Evolutionary conservation across 1,284 basidiomycete genomes (phyloP), one percentile per base, ranked within the genome.

Genomic region (Fomitopsis betulina): DNA sequence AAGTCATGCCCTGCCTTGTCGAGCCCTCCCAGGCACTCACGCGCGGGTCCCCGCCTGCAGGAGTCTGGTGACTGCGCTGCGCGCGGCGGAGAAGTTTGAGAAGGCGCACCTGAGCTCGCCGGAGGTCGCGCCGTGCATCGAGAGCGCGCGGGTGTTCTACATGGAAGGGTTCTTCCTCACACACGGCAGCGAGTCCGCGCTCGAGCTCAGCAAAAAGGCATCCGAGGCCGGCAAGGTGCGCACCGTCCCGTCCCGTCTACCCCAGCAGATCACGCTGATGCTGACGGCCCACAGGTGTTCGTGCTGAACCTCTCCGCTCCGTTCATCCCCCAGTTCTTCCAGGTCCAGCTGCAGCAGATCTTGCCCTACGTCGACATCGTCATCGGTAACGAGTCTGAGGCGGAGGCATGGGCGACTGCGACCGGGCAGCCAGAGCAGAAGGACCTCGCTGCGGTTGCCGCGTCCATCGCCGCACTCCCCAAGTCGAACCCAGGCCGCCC

Each of bases 91-190:
- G 76, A 89, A 87, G 74, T 98, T 98, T 75, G 84, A 88, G 50
- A 79, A 84, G 62, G 79, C 84, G 17, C 94, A 98, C 76, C 82
- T 98, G 55, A 79, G 82, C 30, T 89, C 91, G n/a, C 79, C 87
- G 30, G 78, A 82, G 62, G 87, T 98, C 61, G 86, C 93, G 52
- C 80, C 87, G 51, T 79, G 94, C 62, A 81, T 98, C 68, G 82
- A 91, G 32, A 82, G 77, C 55, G 96, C 96, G 58, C 89, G 92
- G 71, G 84, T 87, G 72, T 97, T 87, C 79, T 99, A 99, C 80
- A 86, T 98, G 61, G 97, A 95, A 68, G 96, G 97, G 19, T 99
- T 91, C 82, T 98, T 99, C 86, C 83, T 99, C 63, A 97, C 96
- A 23, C 96, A 99, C 73, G 96, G 96, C 56, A 72, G 85, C 59